These are phyloP conservation scores for Fraxinus cuspidata DNA, from an alignment of 257 asterid species.

Conservation along the genomic window DNA sequence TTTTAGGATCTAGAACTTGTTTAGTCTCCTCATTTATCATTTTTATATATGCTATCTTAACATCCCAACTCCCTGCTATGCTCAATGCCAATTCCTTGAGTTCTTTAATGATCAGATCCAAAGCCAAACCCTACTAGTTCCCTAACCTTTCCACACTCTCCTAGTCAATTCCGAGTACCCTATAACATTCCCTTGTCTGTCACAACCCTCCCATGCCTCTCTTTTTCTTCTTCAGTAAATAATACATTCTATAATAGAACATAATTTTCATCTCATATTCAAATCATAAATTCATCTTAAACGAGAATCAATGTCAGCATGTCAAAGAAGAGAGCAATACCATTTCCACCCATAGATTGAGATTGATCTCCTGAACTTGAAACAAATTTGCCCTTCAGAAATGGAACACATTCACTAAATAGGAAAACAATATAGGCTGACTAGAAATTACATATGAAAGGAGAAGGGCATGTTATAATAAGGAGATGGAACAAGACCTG, in stretches of 20 bases:
- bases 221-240: not conserved
- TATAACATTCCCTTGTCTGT: not conserved
- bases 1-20: not conserved
- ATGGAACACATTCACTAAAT: conserved; percentile 30
- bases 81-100: not conserved
- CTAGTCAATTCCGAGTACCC: not conserved
- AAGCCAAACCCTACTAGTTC: not conserved
- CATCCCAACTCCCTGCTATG: not conserved
- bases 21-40: not conserved
- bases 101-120: not conserved
- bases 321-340: conserved; percentile 47
- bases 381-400: conserved; percentile 79
- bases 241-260: conserved; percentile 9
- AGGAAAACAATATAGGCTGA: conserved; percentile 6
- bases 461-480: not conserved
- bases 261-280: conserved; percentile 3
- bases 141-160: not conserved
- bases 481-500: conserved; percentile 51
- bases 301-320: conserved; percentile 24
- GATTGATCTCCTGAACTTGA: conserved; percentile 98
- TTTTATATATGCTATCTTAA: not conserved
- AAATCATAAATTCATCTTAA: conserved; percentile 8
- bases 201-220: not conserved
- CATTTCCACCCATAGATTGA: conserved; percentile 88
- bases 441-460: not conserved